Conservation (phyloP, 306 rosid genomes). For the Psophocarpus tetragonolobus region DNA sequence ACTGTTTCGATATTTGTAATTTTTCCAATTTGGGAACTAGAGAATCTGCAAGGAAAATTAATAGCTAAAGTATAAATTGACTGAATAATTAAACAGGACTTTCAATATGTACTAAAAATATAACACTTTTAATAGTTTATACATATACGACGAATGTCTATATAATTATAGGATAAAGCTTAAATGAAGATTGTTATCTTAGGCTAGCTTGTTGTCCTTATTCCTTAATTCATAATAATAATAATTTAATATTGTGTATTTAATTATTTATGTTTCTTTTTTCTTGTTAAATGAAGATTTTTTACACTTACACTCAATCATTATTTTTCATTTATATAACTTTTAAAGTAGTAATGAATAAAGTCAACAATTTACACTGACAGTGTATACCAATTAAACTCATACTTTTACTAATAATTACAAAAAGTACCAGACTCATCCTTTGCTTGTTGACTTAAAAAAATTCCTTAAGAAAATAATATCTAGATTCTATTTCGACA, state of each 20-base stretch:
- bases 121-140: neutral
- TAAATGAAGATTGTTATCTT: neutral
- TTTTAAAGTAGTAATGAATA: too few species aligned
- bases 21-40: conserved; percentile 29
- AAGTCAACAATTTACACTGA: too few species aligned
- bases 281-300: too few species aligned
- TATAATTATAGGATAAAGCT: neutral
- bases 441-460: neutral
- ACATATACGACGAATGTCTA: neutral
- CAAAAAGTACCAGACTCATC: neutral
- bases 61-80: neutral
- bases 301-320: too few species aligned
- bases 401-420: neutral
- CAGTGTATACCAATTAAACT: too few species aligned
- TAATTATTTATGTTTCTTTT: neutral
- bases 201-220: neutral
- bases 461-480: neutral
- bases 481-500: neutral
- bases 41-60: conserved; percentile 29
- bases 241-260: neutral
- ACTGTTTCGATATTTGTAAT: conserved; percentile 24
- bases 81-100: conserved; percentile 6
- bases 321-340: too few species aligned
- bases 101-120: too few species aligned
- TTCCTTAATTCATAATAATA: neutral